These are phyloP conservation scores for Trichoderma erinaceum DNA, from an alignment of 495 filamentous ascomycete species.

Conservation along the genomic window DNA sequence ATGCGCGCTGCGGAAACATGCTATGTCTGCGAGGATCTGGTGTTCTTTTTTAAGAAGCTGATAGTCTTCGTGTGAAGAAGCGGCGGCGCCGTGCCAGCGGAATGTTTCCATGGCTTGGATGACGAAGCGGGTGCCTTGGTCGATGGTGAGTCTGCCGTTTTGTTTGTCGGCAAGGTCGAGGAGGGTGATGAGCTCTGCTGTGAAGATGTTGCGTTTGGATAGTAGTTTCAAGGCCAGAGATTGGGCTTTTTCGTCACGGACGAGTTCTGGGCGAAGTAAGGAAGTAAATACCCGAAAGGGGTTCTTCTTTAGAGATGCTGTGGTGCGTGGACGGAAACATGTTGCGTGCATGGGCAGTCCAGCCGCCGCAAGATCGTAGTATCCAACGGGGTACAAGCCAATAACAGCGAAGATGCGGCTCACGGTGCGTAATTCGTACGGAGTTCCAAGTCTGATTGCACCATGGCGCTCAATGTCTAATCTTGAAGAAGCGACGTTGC, in stretches of 20 bases:
- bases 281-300: conserved; percentile 43
- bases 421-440: conserved; percentile 33
- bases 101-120: conserved; percentile 33
- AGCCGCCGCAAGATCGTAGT: conserved; percentile 37
- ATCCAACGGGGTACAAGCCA: conserved; percentile 40
- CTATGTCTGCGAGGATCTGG: conserved; percentile 38
- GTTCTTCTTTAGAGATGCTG: conserved; percentile 27
- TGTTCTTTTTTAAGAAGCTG: conserved; percentile 32
- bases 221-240: conserved; percentile 26
- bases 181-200: conserved; percentile 22
- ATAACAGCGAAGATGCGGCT: conserved; percentile 37
- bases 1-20: conserved; percentile 36
- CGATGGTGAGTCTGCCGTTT: conserved; percentile 20
- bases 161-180: conserved; percentile 26
- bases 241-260: conserved; percentile 26
- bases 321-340: conserved; percentile 32
- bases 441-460: conserved; percentile 38
- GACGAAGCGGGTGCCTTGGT: conserved; percentile 30
- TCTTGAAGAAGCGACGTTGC: conserved; percentile 22
- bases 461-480: conserved; percentile 39
- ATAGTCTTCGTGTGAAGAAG: conserved; percentile 35
- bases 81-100: conserved; percentile 35
- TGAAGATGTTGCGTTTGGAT: conserved; percentile 34
- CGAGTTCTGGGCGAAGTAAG: conserved; percentile 32
- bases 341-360: conserved; percentile 43